A percentile compares a stretch with the other conserved stretches of the same genome.
phyloP scores from a whole-genome alignment of 2,329 filamentous ascomycete species.

The Ophiocordyceps camponoti-floridani region DNA sequence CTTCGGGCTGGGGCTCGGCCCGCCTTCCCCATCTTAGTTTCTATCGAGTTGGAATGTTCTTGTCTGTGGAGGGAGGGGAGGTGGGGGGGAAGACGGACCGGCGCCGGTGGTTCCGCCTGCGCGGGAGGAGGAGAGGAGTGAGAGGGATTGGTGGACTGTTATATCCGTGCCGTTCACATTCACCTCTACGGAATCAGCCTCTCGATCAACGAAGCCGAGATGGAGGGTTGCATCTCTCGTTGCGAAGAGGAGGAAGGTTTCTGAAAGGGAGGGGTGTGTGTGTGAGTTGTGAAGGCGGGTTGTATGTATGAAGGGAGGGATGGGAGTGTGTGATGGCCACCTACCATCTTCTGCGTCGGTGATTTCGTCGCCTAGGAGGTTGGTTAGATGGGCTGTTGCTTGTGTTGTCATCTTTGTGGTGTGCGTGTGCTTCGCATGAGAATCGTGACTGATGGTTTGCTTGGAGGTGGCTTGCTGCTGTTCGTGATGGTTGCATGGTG shows the following conservation, averaged over 20 bases:
- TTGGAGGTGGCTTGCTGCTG: too few relatives aligned
- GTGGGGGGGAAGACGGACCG: constrained; percentile 13
- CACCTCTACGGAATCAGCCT: constrained; percentile 45
- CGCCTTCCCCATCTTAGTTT: too few relatives aligned
- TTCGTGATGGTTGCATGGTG: too few relatives aligned
- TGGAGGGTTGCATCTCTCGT: constrained; percentile 52
- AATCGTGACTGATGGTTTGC: too few relatives aligned
- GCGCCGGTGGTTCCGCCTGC: constrained; percentile 39
- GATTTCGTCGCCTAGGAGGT: constrained; percentile 23
- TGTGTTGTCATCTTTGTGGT: too few relatives aligned
- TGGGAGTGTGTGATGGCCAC: too few relatives aligned
- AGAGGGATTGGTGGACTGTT: constrained; percentile 66
- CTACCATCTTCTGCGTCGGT: constrained; percentile 25
- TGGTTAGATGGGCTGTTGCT: constrained; percentile 6
- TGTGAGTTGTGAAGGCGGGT: too few relatives aligned
- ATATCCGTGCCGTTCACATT: constrained; percentile 53
- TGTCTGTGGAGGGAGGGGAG: too few relatives aligned
- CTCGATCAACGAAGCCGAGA: constrained; percentile 71
- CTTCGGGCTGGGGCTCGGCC: too few relatives aligned
- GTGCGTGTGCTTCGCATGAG: too few relatives aligned
- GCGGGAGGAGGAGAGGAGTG: constrained; percentile 60
- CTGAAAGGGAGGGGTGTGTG: constrained; percentile 12
- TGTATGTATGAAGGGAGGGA: too few relatives aligned
- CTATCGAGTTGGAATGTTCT: too few relatives aligned
- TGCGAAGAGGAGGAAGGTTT: constrained; percentile 77